Conservation (phyloP, 2,329 filamentous ascomycete genomes). For the Basipetospora chlamydospora region DNA sequence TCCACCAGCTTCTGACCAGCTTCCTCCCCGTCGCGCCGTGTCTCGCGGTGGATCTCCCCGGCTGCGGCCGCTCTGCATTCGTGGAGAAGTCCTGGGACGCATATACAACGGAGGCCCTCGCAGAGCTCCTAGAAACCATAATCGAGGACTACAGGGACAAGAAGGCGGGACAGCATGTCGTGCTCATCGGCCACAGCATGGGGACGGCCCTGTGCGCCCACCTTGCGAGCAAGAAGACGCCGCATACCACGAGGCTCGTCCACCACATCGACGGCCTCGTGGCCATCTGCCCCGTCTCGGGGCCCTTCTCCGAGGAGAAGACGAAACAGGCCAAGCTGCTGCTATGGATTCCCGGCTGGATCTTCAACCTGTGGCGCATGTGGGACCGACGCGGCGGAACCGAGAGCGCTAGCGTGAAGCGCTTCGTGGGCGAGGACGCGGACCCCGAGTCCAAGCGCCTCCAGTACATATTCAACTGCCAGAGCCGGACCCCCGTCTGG, state of each 20-base stretch:
- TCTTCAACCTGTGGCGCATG: conserved; percentile 63
- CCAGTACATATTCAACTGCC: conserved; percentile 63
- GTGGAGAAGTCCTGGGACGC: conserved; percentile 57
- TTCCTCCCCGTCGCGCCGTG: conserved; percentile 73
- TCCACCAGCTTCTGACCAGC: conserved; percentile 65
- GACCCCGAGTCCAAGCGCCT: conserved; percentile 51
- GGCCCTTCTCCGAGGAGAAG: conserved; percentile 38
- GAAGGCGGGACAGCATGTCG: conserved; percentile 51
- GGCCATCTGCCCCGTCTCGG: conserved; percentile 65
- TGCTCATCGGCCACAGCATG: conserved; percentile 82
- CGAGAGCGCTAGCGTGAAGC: conserved; percentile 61
- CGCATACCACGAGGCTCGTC: conserved; percentile 36
- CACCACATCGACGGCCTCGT: conserved; percentile 60
- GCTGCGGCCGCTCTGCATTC: conserved; percentile 72
- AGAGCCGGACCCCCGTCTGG: conserved; percentile 72
- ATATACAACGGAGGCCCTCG: conserved; percentile 63
- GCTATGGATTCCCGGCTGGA: conserved; percentile 51
- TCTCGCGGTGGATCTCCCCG: conserved; percentile 77
- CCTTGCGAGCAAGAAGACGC: conserved; percentile 35
- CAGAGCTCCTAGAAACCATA: conserved; percentile 57
- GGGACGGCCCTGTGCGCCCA: conserved; percentile 66
- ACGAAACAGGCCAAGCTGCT: conserved; percentile 34
- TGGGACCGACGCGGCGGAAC: conserved; percentile 70
- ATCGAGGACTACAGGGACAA: conserved; percentile 61
- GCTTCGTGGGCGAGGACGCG: conserved; percentile 57